Base-by-base conservation (phyloP, 768 basidiomycete genomes). In the Gloeostereum incarnatum region DNA sequence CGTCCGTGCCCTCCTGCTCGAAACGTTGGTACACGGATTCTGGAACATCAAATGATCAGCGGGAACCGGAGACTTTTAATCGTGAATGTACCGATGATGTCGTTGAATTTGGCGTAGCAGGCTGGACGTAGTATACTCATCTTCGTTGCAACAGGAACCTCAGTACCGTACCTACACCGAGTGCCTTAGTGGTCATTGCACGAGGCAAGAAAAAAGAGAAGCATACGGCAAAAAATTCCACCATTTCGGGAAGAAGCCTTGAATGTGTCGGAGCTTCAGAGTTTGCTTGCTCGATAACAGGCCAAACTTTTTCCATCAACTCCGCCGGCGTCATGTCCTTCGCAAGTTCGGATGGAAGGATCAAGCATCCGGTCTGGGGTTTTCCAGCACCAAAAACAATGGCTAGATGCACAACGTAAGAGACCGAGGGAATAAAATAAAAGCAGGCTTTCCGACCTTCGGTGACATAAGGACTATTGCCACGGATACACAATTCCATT, bases 61-160 rank as follows among this genome's bases (percentile, higher is more conserved):
- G n/a, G n/a, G n/a, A n/a, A n/a, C n/a, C n/a, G n/a, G n/a, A n/a
- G n/a, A n/a, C n/a, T n/a, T n/a, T n/a, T n/a, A n/a, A n/a, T n/a
- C 20, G 57, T 58, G 6, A 53, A 48, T 18, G 22, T 47, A 51
- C 65, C 60, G 40, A 76, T 77, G 36, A 63, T 33, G 21, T 56
- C 50, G 38, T 66, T 66, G 48, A 75, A 75, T 37, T 65, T 61
- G 31, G 61, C 62, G 52, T 77, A 77, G 30, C 67, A 69, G 18
- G 63, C 63, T 0, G 67, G 62, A 24, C 75, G 54, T 6, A 75
- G 46, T 35, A 75, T 69, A 24, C 60, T 65, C 42, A 69, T 63
- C 50, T 76, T 76, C 40, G 70, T 68, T 2, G 73, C 69, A 42
- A 62, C 49, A 0, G 73, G 75, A 19, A 77, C 62, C n/a, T 56